These are phyloP conservation scores for Conoideocrella luteorostrata DNA, from an alignment of 2,329 filamentous ascomycete species.

Conservation along the genomic window DNA sequence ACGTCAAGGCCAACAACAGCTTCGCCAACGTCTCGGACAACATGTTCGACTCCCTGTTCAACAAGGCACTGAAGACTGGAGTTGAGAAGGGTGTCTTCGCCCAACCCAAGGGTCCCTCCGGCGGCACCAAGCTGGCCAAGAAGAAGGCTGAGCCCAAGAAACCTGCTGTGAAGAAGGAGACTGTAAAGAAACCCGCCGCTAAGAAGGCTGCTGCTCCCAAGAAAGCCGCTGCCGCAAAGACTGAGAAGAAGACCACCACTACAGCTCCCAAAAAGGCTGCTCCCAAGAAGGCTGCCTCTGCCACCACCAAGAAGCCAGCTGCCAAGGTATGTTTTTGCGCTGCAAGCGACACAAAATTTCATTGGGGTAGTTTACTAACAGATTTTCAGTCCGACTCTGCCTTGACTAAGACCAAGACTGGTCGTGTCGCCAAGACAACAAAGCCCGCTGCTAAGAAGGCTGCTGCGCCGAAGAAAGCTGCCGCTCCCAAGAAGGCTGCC, in stretches of 20 bases:
- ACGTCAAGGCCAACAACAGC: constrained; percentile 49
- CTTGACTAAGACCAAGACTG: constrained; percentile 77
- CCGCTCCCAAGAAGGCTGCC: constrained; percentile 39
- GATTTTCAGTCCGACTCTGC: constrained; percentile 37
- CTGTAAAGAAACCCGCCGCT: constrained; percentile 24
- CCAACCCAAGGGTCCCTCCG: constrained; percentile 87
- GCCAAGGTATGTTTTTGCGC: constrained; percentile 14
- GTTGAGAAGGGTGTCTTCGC: constrained; percentile 82
- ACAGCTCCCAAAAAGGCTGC: constrained; percentile 13
- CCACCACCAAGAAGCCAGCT: constrained; percentile 25
- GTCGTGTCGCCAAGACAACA: constrained; percentile 68
- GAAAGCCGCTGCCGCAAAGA: constrained; percentile 25
- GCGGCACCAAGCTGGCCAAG: constrained; percentile 88
- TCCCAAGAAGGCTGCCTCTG: constrained; percentile 20
- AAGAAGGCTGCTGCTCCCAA: constrained; percentile 26
- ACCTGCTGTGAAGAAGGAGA: constrained; percentile 26
- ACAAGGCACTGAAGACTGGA: constrained; percentile 74
- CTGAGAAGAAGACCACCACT: constrained; percentile 18
- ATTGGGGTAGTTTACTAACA: not conserved
- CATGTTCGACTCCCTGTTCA: constrained; percentile 70
- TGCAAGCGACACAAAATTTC: no score
- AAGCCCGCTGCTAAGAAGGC: constrained; percentile 43
- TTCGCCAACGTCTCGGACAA: constrained; percentile 38
- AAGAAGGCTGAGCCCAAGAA: constrained; percentile 48
- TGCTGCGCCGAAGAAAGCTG: constrained; percentile 37